Evolutionary conservation across 331 rosid species (phyloP).

Genomic region (Malus hybrid): DNA sequence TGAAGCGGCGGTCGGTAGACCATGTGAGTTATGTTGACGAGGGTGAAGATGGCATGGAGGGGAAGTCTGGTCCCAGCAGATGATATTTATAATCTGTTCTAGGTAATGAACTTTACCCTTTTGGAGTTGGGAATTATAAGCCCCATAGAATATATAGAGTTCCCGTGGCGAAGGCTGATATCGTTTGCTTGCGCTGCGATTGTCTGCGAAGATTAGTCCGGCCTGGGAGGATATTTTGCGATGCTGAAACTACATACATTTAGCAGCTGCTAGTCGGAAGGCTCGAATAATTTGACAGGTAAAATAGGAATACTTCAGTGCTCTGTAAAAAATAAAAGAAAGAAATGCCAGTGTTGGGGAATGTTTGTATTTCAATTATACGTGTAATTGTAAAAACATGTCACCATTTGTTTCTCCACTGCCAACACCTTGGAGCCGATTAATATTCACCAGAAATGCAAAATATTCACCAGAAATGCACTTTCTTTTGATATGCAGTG

Average conservation of each 20-base stretch:
- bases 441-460: background rate
- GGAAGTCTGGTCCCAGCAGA: slow-evolving; percentile 32
- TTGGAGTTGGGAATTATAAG: slow-evolving; percentile 11
- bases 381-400: slow-evolving; percentile 14
- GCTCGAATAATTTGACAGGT: background rate
- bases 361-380: slow-evolving; percentile 17
- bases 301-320: slow-evolving; percentile 1
- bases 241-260: slow-evolving; percentile 11
- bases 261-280: slow-evolving; percentile 3
- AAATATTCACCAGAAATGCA: background rate
- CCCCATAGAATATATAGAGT: slow-evolving; percentile 36
- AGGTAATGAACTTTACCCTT: slow-evolving; percentile 1
- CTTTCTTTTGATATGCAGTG: background rate
- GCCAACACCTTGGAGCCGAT: background rate
- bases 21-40: slow-evolving; percentile 23
- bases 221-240: slow-evolving; percentile 14
- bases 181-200: slow-evolving; percentile 2
- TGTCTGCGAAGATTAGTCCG: background rate
- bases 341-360: slow-evolving; percentile 5
- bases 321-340: background rate
- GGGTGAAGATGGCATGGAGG: slow-evolving; percentile 29
- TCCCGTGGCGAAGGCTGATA: slow-evolving; percentile 17
- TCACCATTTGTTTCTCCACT: slow-evolving; percentile 10
- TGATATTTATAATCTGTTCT: slow-evolving; percentile 21
- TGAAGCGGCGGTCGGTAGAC: slow-evolving; percentile 51